Percentiles rank a stretch among this genome's conserved stretches.
Conservation (phyloP, 805 yeast genomes). For the Candida nanaspora region DNA sequence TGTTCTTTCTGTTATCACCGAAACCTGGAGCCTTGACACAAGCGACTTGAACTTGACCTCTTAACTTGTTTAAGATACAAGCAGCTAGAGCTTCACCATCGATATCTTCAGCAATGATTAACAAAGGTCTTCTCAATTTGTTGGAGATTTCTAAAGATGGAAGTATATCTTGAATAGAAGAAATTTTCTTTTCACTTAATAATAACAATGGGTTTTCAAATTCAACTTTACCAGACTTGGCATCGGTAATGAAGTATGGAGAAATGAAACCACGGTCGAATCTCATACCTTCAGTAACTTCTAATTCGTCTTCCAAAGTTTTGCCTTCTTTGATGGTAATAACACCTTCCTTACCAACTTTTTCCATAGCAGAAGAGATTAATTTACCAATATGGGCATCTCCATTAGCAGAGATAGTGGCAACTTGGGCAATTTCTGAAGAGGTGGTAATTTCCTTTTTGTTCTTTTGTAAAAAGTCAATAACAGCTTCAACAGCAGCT, state of each 20-base stretch:
- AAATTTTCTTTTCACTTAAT: constrained; percentile 87
- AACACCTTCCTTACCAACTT: constrained; percentile 98
- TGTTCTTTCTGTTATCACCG: constrained; percentile 97
- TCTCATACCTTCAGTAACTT: constrained; percentile 97
- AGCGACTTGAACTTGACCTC: constrained; percentile 97
- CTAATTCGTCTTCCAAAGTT: constrained; percentile 93
- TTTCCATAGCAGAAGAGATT: constrained; percentile 94
- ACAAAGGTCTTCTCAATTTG: constrained; percentile 86
- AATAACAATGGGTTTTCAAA: constrained; percentile 88
- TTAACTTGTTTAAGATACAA: constrained; percentile 90
- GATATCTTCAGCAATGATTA: constrained; percentile 90
- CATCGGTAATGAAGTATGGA: constrained; percentile 92
- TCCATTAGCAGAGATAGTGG: constrained; percentile 96
- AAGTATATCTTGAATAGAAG: constrained; percentile 81
- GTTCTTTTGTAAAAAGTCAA: constrained; percentile 72
- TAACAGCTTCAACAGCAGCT: constrained; percentile 92
- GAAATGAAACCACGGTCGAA: constrained; percentile 96
- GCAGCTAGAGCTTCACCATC: constrained; percentile 99
- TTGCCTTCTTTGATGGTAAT: constrained; percentile 97
- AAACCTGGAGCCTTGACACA: constrained; percentile 99
- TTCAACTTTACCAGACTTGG: constrained; percentile 89
- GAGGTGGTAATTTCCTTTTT: constrained; percentile 91
- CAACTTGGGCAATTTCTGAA: constrained; percentile 96
- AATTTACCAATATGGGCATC: constrained; percentile 87
- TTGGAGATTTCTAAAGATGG: constrained; percentile 92